phyloP scores from a whole-genome alignment of 306 rosid genomes.

The Pueraria montana region DNA sequence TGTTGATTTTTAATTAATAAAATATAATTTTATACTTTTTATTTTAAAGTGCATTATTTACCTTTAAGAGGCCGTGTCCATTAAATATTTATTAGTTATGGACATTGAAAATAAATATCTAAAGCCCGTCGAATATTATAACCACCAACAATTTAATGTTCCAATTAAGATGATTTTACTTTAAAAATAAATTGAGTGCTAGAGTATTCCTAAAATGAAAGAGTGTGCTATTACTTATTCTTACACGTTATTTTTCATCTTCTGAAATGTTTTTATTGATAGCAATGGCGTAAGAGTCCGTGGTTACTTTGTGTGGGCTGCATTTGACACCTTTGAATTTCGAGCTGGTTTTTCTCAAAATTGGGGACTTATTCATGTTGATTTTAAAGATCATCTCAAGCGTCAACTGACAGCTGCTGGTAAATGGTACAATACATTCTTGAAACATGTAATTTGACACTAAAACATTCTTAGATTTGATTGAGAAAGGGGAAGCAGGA shows the following conservation, averaged over 20 bases:
- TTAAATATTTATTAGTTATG: neutral
- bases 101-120: neutral
- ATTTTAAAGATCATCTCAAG: constrained; percentile 39
- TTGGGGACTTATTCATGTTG: constrained; percentile 46
- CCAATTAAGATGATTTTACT: neutral
- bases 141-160: neutral
- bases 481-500: neutral
- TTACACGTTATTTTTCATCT: neutral
- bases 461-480: neutral
- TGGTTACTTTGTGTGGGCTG: constrained; percentile 50
- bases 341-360: neutral
- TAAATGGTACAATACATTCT: constrained; percentile 13
- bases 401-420: constrained; percentile 29
- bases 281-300: constrained; percentile 48
- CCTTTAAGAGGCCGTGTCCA: too few species aligned
- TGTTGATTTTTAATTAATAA: neutral
- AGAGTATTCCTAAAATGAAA: neutral
- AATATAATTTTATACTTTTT: neutral
- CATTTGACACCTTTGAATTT: constrained; percentile 51
- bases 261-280: neutral
- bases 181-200: neutral
- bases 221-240: neutral
- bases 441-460: neutral
- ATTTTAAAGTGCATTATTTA: neutral
- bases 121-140: neutral